Evolutionary conservation across 2,329 filamentous ascomycete species (phyloP).

Genomic region (Fusarium neocosmosporiellum): DNA sequence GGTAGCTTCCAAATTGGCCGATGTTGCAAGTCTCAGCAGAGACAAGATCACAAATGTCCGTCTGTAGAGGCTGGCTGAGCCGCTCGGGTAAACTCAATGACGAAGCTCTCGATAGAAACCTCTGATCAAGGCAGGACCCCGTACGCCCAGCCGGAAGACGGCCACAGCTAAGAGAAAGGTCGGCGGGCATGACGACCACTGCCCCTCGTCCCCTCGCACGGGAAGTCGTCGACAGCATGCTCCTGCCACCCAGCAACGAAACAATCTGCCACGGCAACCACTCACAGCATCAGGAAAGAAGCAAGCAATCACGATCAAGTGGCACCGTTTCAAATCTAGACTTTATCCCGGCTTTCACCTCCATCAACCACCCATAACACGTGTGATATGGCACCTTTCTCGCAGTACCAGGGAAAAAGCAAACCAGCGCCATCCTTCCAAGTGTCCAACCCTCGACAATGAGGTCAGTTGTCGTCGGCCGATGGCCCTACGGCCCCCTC

Average conservation of each 20-base stretch:
- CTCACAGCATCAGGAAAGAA: slow-evolving; percentile 1
- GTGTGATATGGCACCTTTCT: slow-evolving; percentile 25
- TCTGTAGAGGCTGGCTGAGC: background rate
- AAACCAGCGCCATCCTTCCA: slow-evolving; percentile 5
- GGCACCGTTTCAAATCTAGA: slow-evolving; percentile 16
- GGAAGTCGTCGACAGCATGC: background rate
- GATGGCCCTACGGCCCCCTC: slow-evolving; percentile 17
- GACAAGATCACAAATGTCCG: slow-evolving; percentile 1
- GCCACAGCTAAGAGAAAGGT: slow-evolving; percentile 21
- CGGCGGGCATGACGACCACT: slow-evolving; percentile 28
- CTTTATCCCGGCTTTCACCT: slow-evolving; percentile 11
- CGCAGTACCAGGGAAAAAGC: background rate
- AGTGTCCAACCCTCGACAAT: slow-evolving; percentile 27
- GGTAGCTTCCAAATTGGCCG: slow-evolving; percentile 13
- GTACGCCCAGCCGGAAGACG: slow-evolving; percentile 37
- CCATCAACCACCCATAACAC: slow-evolving; percentile 20
- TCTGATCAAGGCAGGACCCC: slow-evolving; percentile 10
- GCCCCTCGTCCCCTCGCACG: slow-evolving; percentile 4
- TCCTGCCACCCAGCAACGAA: slow-evolving; percentile 5
- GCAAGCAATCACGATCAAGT: slow-evolving; percentile 25
- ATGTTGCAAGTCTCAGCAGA: slow-evolving; percentile 15
- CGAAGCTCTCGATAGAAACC: slow-evolving; percentile 2
- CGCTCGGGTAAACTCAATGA: slow-evolving; percentile 18
- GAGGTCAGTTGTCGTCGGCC: slow-evolving; percentile 40
- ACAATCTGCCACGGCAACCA: slow-evolving; percentile 21